These are phyloP conservation scores for Terana coerulea DNA, from an alignment of 768 basidiomycete species.

Conservation along the genomic window DNA sequence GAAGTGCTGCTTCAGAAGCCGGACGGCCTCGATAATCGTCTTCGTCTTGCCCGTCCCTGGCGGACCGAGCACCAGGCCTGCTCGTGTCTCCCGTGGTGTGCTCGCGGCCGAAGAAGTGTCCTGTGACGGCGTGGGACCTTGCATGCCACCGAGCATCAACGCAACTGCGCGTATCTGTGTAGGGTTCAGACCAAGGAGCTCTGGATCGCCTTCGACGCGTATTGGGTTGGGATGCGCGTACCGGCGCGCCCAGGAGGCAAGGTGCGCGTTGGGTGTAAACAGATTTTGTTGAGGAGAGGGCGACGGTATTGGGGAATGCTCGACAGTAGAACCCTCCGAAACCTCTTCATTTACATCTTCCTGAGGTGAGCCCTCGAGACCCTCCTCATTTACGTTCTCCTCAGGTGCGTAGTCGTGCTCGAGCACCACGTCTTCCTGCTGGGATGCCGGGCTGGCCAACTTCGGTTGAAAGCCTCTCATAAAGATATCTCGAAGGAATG, in stretches of 20 bases:
- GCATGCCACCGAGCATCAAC: constrained; percentile 58
- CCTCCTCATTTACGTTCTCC: not conserved
- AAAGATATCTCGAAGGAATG: constrained; percentile 66
- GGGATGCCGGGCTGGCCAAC: constrained; percentile 14
- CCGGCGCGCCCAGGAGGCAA: constrained; percentile 78
- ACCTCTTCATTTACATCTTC: too few relatives aligned
- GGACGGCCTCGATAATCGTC: constrained; percentile 84
- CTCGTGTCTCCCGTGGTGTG: not conserved
- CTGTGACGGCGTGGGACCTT: not conserved
- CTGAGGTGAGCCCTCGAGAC: too few relatives aligned
- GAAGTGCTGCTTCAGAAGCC: constrained; percentile 79
- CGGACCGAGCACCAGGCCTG: constrained; percentile 23
- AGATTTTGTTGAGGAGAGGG: constrained; percentile 27
- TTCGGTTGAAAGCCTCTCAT: constrained; percentile 48
- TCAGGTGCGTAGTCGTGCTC: not conserved
- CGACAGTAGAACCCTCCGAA: too few relatives aligned
- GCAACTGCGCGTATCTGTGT: constrained; percentile 85
- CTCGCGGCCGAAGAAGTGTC: constrained; percentile 38
- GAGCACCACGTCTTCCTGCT: not conserved
- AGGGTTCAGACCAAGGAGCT: constrained; percentile 56
- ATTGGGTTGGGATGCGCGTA: constrained; percentile 59
- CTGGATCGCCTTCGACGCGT: constrained; percentile 74
- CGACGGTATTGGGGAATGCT: not conserved
- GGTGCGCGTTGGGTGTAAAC: constrained; percentile 69
- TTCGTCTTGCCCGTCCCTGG: constrained; percentile 93